Evolutionary conservation across 768 basidiomycete species (phyloP), one percentile per base, ranked within the genome.

Genomic region (Podaxis pistillaris): DNA sequence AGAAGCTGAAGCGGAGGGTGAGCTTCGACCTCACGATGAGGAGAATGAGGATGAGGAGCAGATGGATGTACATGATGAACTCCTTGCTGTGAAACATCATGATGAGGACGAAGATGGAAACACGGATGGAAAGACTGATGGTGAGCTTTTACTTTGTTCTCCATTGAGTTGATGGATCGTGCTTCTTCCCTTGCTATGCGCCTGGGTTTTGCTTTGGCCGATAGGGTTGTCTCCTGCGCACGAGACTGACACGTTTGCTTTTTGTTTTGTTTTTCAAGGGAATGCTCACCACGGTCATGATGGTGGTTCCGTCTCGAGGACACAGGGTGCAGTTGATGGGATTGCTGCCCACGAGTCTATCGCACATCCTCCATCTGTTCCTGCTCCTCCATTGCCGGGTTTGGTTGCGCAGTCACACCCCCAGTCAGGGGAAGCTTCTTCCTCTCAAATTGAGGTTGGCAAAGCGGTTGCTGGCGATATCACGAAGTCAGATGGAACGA

Each of bases 201-300:
- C 72, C 75, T 77, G 75, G 75, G 74, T 66, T 62, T 63, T 66
- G 67, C 66, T 64, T 67, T 69, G 68, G 65, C 68, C 64, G 68
- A 64, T 72, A 74, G 78, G 76, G 67, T 56, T 68, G 64, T 78
- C 80, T 78, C 77, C 30, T 69, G 73, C 83, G 80, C 84, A 78
- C 81, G 78, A 79, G 72, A 75, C 90, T 91, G 75, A 91, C 84
- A 72, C 67, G 75, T 73, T 72, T 71, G 69, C 74, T 70, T 70
- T 51, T 56, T 54, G 55, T 62, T 58, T 65, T 58, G 17, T 81
- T 69, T 78, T 76, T 82, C 73, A 82, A 84, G 83, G 81, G 74
- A 72, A 76, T 73, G 67, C 72, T 76, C 70, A 36, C 49, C 22
- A 59, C 50, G 51, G 59, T 33, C 59, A 72, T 73, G 71, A 70